phyloP scores from a whole-genome alignment of 306 rosid genomes.

The Cicer judaicum region DNA sequence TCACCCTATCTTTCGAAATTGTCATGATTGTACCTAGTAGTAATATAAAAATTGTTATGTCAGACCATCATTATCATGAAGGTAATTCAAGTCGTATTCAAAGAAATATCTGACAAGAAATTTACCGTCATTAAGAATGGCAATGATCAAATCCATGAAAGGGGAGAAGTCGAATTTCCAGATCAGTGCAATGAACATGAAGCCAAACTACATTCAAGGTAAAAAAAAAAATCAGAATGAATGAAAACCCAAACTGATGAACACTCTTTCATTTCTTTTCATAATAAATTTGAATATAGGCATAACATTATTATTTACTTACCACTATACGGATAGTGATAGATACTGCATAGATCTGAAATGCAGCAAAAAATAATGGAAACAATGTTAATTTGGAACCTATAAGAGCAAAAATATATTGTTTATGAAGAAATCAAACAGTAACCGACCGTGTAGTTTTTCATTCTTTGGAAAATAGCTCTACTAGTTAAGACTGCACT shows the following conservation, averaged over 20 bases:
- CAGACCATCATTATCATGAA: constrained; percentile 38
- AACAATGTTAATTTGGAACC: constrained; percentile 27
- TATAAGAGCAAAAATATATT: constrained; percentile 12
- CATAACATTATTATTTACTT: constrained; percentile 44
- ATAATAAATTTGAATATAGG: constrained; percentile 1
- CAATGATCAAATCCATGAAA: constrained; percentile 97
- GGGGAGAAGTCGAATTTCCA: constrained; percentile 99
- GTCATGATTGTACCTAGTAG: constrained; percentile 93
- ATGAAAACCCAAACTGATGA: constrained; percentile 11
- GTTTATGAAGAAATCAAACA: constrained; percentile 27
- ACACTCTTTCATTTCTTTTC: constrained; percentile 13
- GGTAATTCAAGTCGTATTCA: constrained; percentile 5
- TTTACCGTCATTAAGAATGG: constrained; percentile 95
- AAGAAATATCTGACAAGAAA: not conserved
- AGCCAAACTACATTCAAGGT: constrained; percentile 79
- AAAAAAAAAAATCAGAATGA: not conserved
- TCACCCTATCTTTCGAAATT: constrained; percentile 95
- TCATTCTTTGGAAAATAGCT: constrained; percentile 98
- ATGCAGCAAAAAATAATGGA: constrained; percentile 13
- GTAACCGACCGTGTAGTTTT: constrained; percentile 87
- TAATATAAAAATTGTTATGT: constrained; percentile 39
- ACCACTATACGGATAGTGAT: constrained; percentile 99
- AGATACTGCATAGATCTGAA: constrained; percentile 96
- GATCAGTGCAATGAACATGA: constrained; percentile 90
- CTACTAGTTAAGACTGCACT: constrained; percentile 98